Conservation (phyloP, 495 filamentous ascomycete genomes). For the Extremus antarcticus region DNA sequence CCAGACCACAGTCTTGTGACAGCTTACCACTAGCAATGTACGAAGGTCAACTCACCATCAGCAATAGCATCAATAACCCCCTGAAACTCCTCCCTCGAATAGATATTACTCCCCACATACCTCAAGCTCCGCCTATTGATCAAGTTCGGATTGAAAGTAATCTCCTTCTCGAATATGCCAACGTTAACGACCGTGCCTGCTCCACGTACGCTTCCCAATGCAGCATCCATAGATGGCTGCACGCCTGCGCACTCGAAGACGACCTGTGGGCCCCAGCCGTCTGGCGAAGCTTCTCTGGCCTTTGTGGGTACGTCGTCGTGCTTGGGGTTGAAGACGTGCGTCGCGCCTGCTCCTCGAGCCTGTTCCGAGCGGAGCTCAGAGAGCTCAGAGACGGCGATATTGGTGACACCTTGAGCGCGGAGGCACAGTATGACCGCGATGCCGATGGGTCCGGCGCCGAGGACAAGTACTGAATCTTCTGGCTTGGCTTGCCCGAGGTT, state of each 20-base stretch:
- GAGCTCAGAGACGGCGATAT: conserved; percentile 5
- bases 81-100: conserved; percentile 3
- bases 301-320: neutral
- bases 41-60: neutral
- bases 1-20: too few species aligned
- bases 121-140: conserved; percentile 1
- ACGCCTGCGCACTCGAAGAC: conserved; percentile 1
- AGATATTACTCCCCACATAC: conserved; percentile 4
- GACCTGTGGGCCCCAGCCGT: neutral
- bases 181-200: conserved; percentile 1
- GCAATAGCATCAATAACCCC: conserved; percentile 9
- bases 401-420: conserved; percentile 1
- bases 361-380: conserved; percentile 3
- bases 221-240: conserved; percentile 1
- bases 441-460: conserved; percentile 25
- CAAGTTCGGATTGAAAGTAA: conserved; percentile 1
- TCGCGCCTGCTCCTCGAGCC: neutral
- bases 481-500: conserved; percentile 5
- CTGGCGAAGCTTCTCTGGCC: conserved; percentile 1
- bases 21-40: too few species aligned
- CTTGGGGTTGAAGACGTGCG: conserved; percentile 3
- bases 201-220: neutral
- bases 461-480: conserved; percentile 7
- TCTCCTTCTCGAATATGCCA: conserved; percentile 5
- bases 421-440: conserved; percentile 23